A percentile compares a stretch with the other conserved stretches of the same genome.
Evolutionary conservation across 371 early-diverging fungal genomes (phyloP).

Genomic region (Rhizopus microsporus): DNA sequence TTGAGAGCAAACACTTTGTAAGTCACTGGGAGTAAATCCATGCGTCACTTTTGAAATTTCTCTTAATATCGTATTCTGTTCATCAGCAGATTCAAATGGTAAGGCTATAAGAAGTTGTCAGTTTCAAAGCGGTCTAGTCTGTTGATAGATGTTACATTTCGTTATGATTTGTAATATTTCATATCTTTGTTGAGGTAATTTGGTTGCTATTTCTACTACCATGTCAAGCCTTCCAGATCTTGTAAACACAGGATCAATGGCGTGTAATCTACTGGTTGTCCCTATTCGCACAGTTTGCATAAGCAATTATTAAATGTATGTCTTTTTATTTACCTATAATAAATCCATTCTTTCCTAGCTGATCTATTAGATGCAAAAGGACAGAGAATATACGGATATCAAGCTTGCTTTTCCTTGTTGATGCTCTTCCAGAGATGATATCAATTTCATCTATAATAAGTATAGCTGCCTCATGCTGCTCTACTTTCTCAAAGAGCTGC

Average conservation of each 20-base stretch:
- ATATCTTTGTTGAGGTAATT: conserved; percentile 47
- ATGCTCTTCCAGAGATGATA: conserved; percentile 49
- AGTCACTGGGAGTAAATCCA: conserved; percentile 84
- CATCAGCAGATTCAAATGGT: conserved; percentile 50
- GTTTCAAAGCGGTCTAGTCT: not conserved
- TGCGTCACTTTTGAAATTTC: conserved; percentile 92
- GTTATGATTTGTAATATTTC: conserved; percentile 49
- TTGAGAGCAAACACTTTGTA: conserved; percentile 67
- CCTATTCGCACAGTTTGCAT: conserved; percentile 26
- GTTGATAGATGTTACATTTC: conserved; percentile 36
- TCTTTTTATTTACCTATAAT: conserved; percentile 51
- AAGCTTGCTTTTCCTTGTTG: conserved; percentile 41
- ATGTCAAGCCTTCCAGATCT: conserved; percentile 64
- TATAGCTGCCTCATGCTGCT: conserved; percentile 36
- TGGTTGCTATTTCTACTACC: conserved; percentile 49
- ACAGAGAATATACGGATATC: conserved; percentile 36
- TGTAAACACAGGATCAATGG: conserved; percentile 52
- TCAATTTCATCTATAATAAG: conserved; percentile 67
- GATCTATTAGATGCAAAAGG: conserved; percentile 43
- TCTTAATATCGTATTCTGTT: conserved; percentile 59
- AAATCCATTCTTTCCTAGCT: conserved; percentile 36
- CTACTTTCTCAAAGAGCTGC: conserved; percentile 37
- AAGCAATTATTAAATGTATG: not conserved
- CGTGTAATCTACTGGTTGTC: conserved; percentile 58
- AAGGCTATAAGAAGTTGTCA: conserved; percentile 36